A percentile compares a stretch with the other conserved stretches of the same genome.
These are phyloP conservation scores for Moesziomyces sp. DNA, from an alignment of 1,284 basidiomycete species.

Conservation along the genomic window DNA sequence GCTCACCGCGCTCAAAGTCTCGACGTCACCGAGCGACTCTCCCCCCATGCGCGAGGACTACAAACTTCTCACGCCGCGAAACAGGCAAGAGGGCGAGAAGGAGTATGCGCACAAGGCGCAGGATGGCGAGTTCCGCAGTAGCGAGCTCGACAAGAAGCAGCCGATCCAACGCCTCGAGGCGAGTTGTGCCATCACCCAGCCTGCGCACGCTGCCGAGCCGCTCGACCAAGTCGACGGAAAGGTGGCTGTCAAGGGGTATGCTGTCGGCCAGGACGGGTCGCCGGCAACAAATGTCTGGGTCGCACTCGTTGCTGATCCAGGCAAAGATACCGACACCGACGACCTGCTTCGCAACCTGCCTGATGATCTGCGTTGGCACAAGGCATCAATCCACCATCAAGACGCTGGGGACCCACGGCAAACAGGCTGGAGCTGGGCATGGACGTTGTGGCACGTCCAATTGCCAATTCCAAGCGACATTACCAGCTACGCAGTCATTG, in stretches of 20 bases:
- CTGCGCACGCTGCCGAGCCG: conserved; percentile 5
- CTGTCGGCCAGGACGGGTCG: conserved; percentile 44
- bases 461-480: conserved; percentile 2
- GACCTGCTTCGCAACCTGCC: conserved; percentile 23
- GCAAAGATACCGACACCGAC: conserved; percentile 1
- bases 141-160: conserved; percentile 8
- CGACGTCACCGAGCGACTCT: conserved; percentile 19
- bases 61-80: conserved; percentile 33
- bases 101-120: conserved; percentile 17
- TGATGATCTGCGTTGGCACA: conserved; percentile 16
- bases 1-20: conserved; percentile 71
- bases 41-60: conserved; percentile 37
- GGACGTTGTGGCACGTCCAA: conserved; percentile 43
- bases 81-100: conserved; percentile 77
- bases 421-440: conserved; percentile 43
- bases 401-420: neutral
- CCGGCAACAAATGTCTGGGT: conserved; percentile 19
- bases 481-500: conserved; percentile 24
- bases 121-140: conserved; percentile 18
- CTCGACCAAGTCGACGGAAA: neutral
- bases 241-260: conserved; percentile 37
- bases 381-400: conserved; percentile 13
- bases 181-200: conserved; percentile 38
- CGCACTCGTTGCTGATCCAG: conserved; percentile 13
- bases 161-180: conserved; percentile 41